Conservation (phyloP, 345 rosid species). For the Lepidium africanum region DNA sequence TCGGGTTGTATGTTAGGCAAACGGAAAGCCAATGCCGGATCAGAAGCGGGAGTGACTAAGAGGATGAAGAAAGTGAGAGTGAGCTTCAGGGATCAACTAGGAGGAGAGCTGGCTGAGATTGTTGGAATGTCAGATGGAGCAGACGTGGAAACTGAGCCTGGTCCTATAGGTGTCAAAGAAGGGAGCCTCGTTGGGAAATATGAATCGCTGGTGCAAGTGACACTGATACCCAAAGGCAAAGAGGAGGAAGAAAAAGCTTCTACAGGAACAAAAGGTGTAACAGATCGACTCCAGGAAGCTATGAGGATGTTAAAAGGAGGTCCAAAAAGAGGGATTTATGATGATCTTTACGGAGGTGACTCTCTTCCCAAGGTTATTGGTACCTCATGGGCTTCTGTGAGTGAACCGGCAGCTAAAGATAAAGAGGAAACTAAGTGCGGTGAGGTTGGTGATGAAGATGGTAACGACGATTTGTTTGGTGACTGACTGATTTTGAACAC, state of each 20-base stretch:
- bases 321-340: constrained; percentile 56
- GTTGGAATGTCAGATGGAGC: constrained; percentile 95
- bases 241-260: constrained; percentile 41
- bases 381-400: constrained; percentile 69
- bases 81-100: constrained; percentile 73
- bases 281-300: constrained; percentile 65
- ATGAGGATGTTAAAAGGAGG: constrained; percentile 53
- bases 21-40: constrained; percentile 49
- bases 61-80: constrained; percentile 55
- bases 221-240: constrained; percentile 68
- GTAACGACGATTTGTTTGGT: constrained; percentile 84
- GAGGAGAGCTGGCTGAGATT: constrained; percentile 82
- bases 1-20: constrained; percentile 20
- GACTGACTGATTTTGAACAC: constrained; percentile 38
- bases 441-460: constrained; percentile 31
- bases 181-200: constrained; percentile 95
- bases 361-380: constrained; percentile 65
- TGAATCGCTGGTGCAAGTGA: constrained; percentile 69
- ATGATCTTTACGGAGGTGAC: constrained; percentile 78
- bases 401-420: constrained; percentile 23
- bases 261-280: constrained; percentile 40
- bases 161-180: constrained; percentile 79
- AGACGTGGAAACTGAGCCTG: constrained; percentile 94
- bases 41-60: constrained; percentile 59
- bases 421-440: constrained; percentile 23